Percentiles rank a stretch among this genome's conserved stretches.
Conservation (phyloP, 1,139 yeast genomes). For the Groenewaldozyma sp. region DNA sequence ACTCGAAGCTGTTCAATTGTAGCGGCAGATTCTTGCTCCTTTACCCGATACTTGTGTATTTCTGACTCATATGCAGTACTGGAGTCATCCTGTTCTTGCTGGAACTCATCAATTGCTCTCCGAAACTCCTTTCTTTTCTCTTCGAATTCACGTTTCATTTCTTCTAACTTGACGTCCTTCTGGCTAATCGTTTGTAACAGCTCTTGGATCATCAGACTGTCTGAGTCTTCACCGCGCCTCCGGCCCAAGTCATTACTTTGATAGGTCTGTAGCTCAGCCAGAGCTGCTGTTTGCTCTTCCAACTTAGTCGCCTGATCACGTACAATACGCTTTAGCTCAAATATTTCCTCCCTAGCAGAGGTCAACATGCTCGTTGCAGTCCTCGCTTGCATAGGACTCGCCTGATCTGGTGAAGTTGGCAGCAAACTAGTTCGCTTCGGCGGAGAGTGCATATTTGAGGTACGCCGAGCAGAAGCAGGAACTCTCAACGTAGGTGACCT, state of each 20-base stretch:
- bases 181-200: slow-evolving; percentile 19
- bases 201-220: background rate
- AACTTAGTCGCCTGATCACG: background rate
- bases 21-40: slow-evolving; percentile 6
- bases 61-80: slow-evolving; percentile 21
- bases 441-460: background rate
- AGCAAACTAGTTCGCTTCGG: background rate
- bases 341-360: background rate
- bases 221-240: background rate
- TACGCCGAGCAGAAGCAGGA: background rate
- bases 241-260: background rate
- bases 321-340: background rate
- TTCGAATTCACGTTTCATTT: slow-evolving; percentile 23
- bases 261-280: background rate
- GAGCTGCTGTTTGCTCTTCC: background rate
- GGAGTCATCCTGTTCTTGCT: slow-evolving; percentile 25
- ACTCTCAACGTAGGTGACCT: background rate
- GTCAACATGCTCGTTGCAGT: background rate
- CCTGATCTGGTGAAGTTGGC: background rate
- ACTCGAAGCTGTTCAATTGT: slow-evolving; percentile 14
- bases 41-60: slow-evolving; percentile 11
- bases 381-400: background rate
- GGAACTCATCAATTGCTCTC: slow-evolving; percentile 23
- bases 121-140: slow-evolving; percentile 28
- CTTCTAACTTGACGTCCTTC: slow-evolving; percentile 22